Conservation (phyloP, 1,284 basidiomycete genomes). For the Rhodotorula sp. region DNA sequence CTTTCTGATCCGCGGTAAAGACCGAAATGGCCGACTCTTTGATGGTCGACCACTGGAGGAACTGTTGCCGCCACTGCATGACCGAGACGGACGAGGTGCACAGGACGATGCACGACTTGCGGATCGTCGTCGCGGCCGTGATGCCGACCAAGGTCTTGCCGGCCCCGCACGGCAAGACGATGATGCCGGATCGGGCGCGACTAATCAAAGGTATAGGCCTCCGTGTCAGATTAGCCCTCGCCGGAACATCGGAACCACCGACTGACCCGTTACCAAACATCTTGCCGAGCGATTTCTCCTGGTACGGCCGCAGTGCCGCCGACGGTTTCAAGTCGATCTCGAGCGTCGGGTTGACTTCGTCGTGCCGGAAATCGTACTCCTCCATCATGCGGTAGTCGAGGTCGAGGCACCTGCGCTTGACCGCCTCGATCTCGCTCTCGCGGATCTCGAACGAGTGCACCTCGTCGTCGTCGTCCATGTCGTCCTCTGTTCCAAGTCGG, state of each 20-base stretch:
- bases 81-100: slow-evolving; percentile 97
- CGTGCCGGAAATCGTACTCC: slow-evolving; percentile 96
- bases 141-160: slow-evolving; percentile 99
- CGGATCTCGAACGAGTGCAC: slow-evolving; percentile 94
- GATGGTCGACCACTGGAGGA: slow-evolving; percentile 95
- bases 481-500: slow-evolving; percentile 58
- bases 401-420: slow-evolving; percentile 68
- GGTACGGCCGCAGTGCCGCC: slow-evolving; percentile 92
- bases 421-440: slow-evolving; percentile 77
- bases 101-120: slow-evolving; percentile 96
- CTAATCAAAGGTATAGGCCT: slow-evolving; percentile 52
- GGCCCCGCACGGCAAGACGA: slow-evolving; percentile 96
- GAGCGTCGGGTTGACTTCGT: slow-evolving; percentile 87
- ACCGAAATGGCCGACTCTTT: slow-evolving; percentile 91
- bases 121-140: slow-evolving; percentile 98
- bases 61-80: slow-evolving; percentile 97
- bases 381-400: slow-evolving; percentile 95
- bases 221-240: no score
- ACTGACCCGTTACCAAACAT: slow-evolving; percentile 96
- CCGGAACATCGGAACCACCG: background rate
- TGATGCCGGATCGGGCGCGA: slow-evolving; percentile 95
- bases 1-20: slow-evolving; percentile 94
- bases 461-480: slow-evolving; percentile 92
- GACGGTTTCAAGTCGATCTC: slow-evolving; percentile 96
- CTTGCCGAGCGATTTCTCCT: slow-evolving; percentile 93